Percentiles rank a stretch among this genome's conserved stretches.
These are phyloP conservation scores for Prinsepia uniflora DNA, from an alignment of 306 rosid genomes.

Conservation along the genomic window DNA sequence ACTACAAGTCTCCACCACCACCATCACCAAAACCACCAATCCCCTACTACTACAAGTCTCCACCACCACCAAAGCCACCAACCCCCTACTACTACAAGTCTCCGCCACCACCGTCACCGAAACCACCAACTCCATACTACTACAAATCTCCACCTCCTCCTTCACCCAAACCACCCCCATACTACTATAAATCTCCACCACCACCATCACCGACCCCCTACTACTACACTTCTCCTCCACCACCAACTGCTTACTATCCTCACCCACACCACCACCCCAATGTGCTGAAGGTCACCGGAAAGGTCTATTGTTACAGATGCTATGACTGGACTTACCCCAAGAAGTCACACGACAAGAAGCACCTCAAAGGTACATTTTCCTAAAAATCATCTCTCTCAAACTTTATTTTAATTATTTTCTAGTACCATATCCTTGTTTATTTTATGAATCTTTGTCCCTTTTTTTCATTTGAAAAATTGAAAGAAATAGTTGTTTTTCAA, in stretches of 20 bases:
- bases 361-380: constrained; percentile 60
- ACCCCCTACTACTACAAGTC: constrained; percentile 22
- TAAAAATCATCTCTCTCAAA: neutral
- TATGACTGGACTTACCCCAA: constrained; percentile 65
- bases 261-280: constrained; percentile 55
- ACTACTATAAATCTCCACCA: constrained; percentile 26
- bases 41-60: constrained; percentile 33
- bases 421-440: neutral
- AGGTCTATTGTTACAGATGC: constrained; percentile 77
- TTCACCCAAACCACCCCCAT: constrained; percentile 16
- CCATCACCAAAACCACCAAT: constrained; percentile 10
- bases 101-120: constrained; percentile 25
- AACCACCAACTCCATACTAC: constrained; percentile 12
- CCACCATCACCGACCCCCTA: constrained; percentile 22
- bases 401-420: neutral
- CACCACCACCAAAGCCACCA: constrained; percentile 32
- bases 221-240: constrained; percentile 33
- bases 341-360: constrained; percentile 85
- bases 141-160: constrained; percentile 49
- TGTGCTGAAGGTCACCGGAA: constrained; percentile 86
- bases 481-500: constrained; percentile 8
- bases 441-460: neutral
- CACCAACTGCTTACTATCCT: constrained; percentile 26
- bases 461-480: neutral
- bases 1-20: constrained; percentile 44